Evolutionary conservation across 768 basidiomycete genomes (phyloP).

Genomic region (Trametes cingulata): DNA sequence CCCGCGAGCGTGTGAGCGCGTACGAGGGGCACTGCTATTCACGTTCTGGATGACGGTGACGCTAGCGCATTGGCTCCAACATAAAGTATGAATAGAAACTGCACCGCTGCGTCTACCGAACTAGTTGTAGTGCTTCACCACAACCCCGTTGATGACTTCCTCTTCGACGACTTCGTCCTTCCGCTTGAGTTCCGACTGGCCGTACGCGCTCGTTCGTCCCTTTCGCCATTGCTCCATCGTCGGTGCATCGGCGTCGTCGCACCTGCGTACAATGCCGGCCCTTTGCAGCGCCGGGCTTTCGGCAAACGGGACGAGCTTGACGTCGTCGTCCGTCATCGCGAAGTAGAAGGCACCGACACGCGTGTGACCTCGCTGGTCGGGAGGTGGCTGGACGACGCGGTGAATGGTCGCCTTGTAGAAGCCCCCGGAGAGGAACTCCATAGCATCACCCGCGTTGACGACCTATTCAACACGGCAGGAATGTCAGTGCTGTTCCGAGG

Average conservation of each 20-base stretch:
- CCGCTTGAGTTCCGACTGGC: constrained; percentile 31
- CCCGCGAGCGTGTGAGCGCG: constrained; percentile 1
- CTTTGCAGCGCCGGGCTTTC: constrained; percentile 37
- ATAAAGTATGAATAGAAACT: not conserved
- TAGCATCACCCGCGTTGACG: constrained; percentile 37
- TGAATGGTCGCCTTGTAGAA: constrained; percentile 40
- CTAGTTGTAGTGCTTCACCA: constrained; percentile 38
- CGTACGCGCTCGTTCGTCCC: constrained; percentile 33
- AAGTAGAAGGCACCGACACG: constrained; percentile 41
- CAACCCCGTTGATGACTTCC: constrained; percentile 35
- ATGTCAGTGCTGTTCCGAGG: not conserved
- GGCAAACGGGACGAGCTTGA: constrained; percentile 30
- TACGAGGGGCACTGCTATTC: not conserved
- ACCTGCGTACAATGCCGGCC: constrained; percentile 30
- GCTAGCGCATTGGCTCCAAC: not conserved
- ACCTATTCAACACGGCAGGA: constrained; percentile 36
- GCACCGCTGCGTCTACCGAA: not conserved
- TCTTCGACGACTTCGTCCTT: constrained; percentile 35
- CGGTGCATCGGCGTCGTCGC: constrained; percentile 30
- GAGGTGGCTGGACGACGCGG: constrained; percentile 38
- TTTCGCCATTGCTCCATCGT: constrained; percentile 35
- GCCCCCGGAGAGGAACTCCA: constrained; percentile 38
- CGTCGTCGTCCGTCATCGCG: constrained; percentile 34
- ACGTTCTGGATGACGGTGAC: not conserved
- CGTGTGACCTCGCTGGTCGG: constrained; percentile 34